Evolutionary conservation across 768 basidiomycete genomes (phyloP), one percentile per base, ranked within the genome.

Genomic region (Auriscalpium vulgare): DNA sequence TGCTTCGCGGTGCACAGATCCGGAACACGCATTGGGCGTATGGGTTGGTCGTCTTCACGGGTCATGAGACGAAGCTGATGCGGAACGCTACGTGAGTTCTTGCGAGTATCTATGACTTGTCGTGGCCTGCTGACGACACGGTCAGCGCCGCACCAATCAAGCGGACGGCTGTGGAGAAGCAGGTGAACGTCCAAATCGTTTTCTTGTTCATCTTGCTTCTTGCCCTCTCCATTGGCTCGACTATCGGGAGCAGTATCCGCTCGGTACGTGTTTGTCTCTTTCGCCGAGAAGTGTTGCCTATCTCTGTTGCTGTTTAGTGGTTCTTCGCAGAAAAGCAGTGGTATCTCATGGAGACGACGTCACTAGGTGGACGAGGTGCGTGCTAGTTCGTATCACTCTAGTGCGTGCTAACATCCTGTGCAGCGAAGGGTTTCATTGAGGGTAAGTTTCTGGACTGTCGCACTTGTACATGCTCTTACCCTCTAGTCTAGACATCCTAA

Each of bases 1-100:
- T 98, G 10, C 75, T 99, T 43, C 84, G 97, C 36, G 97, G 97
- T 1, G 95, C 97, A 34, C 97, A 99, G 68, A 68, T 99, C 55
- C 80, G 97, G 55, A 99, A 99, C 69, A 98, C 97, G 2, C 84
- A 88, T 9, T 99, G 97, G 97, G 81, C 90, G 34, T 98, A 97
- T 69, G 95, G 95, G 11, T 67, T 99, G 8, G 87, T 86, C 37
- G 88, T 98, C 44, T 97, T 93, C 63, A 95, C 94, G 0, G 97
- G 97, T 0, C 97, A 98, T 66, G 95, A 99, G 75, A 98, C 97
- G 17, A 99, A 99, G 70, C 71, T 99, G 38, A 95, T 98, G 93
- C 82, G 91, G 57, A 98, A 98, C 65, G 95, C 97, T 45, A 97
- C 95, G 93, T 94, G 66, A 74, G 91, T 76, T 1, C 23, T 38